Percentiles rank a stretch among this genome's conserved stretches.
phyloP scores from a whole-genome alignment of 768 basidiomycete species.

The Kwoniella europaea region DNA sequence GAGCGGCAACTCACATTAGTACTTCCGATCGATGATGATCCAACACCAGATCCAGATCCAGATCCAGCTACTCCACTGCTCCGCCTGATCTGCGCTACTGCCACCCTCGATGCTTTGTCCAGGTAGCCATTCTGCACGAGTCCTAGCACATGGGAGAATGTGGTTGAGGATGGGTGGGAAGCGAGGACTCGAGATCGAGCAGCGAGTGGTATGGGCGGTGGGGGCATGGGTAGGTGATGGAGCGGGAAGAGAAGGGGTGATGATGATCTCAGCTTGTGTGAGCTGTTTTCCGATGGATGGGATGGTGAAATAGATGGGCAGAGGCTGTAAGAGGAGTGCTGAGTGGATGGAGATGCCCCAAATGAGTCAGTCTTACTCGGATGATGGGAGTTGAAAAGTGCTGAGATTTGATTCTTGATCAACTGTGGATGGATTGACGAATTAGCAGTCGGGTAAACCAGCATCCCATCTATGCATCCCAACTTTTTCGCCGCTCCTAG shows the following conservation, averaged over 20 bases:
- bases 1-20: conserved; percentile 3
- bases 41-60: neutral
- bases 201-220: neutral
- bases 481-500: conserved; percentile 9
- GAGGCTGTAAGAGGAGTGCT: neutral
- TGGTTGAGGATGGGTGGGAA: neutral
- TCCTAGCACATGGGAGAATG: conserved; percentile 16
- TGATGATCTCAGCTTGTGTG: neutral
- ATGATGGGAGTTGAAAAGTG: neutral
- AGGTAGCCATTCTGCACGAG: conserved; percentile 23
- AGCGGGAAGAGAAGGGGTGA: neutral
- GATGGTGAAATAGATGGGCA: neutral
- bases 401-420: neutral
- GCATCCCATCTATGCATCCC: neutral
- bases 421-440: neutral
- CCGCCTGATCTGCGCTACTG: conserved; percentile 14
- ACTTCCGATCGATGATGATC: conserved; percentile 10
- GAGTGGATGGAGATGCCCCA: neutral
- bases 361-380: too few relatives aligned
- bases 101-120: conserved; percentile 10
- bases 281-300: neutral
- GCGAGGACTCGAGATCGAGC: conserved; percentile 8
- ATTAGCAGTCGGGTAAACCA: conserved; percentile 12
- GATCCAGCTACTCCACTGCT: conserved; percentile 4
- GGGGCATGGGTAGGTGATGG: conserved; percentile 9